Percentiles rank a stretch among this genome's conserved stretches.
These are phyloP conservation scores for Xylaria sp. DNA, from an alignment of 2,329 filamentous ascomycete genomes.

Conservation along the genomic window DNA sequence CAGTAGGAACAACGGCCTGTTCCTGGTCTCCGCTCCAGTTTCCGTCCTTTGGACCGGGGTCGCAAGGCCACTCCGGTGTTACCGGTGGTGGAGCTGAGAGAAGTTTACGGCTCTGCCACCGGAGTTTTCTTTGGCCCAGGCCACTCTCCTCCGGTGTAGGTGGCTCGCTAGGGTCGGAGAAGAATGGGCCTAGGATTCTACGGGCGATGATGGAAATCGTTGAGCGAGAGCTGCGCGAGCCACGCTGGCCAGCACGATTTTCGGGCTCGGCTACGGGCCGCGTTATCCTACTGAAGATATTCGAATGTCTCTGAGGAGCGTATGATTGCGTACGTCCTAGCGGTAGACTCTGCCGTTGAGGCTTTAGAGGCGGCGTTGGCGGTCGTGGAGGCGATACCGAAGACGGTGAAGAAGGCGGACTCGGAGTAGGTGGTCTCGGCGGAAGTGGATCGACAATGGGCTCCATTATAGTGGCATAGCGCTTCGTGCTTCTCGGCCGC, in stretches of 20 bases:
- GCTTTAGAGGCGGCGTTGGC: neutral
- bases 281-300: neutral
- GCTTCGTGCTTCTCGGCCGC: neutral
- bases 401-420: too few relatives aligned
- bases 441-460: neutral
- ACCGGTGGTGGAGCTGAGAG: slow-evolving; percentile 8
- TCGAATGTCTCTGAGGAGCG: neutral
- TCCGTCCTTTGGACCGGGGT: neutral
- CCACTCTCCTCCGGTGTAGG: neutral
- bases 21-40: neutral
- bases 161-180: slow-evolving; percentile 9
- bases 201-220: slow-evolving; percentile 11
- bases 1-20: neutral
- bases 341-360: neutral
- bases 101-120: slow-evolving; percentile 12
- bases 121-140: neutral
- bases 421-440: neutral
- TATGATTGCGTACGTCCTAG: neutral
- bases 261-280: neutral
- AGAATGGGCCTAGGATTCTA: slow-evolving; percentile 13
- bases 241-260: neutral
- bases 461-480: slow-evolving; percentile 3
- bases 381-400: neutral
- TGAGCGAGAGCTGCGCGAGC: slow-evolving; percentile 3
- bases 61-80: slow-evolving; percentile 8